phyloP scores from a whole-genome alignment of 2,329 filamentous ascomycete species.

The Pyrenochaeta sp. region DNA sequence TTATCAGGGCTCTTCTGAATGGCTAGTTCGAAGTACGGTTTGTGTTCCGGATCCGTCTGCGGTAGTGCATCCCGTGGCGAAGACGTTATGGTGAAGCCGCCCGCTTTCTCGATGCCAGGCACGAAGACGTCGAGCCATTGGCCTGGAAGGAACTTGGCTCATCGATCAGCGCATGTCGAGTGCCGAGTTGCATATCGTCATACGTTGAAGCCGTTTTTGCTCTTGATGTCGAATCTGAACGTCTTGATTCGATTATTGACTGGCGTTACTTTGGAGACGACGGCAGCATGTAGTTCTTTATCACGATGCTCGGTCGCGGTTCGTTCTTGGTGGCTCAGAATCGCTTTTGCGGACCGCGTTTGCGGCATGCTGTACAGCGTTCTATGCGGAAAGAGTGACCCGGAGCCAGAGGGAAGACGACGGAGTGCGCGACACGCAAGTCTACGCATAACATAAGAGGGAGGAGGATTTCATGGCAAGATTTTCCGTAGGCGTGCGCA shows the following conservation, averaged over 20 bases:
- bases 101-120: constrained; percentile 72
- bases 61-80: constrained; percentile 65
- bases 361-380: constrained; percentile 42
- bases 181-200: constrained; percentile 33
- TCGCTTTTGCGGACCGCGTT: constrained; percentile 41
- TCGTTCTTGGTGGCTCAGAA: constrained; percentile 69
- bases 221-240: constrained; percentile 69
- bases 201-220: constrained; percentile 61
- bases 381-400: constrained; percentile 18
- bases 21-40: constrained; percentile 76
- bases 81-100: constrained; percentile 89
- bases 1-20: constrained; percentile 76
- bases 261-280: constrained; percentile 66
- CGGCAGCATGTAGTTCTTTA: constrained; percentile 69
- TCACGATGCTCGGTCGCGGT: constrained; percentile 79
- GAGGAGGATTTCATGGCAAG: constrained; percentile 16
- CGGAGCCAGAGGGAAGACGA: constrained; percentile 9
- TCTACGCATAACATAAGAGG: constrained; percentile 24
- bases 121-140: constrained; percentile 90
- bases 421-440: constrained; percentile 21
- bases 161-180: constrained; percentile 40
- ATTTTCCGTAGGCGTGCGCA: constrained; percentile 31
- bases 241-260: constrained; percentile 74
- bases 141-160: constrained; percentile 74
- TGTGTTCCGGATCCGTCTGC: constrained; percentile 27